These are phyloP conservation scores for Solanum virginianum DNA, from an alignment of 257 asterid genomes.

Conservation along the genomic window DNA sequence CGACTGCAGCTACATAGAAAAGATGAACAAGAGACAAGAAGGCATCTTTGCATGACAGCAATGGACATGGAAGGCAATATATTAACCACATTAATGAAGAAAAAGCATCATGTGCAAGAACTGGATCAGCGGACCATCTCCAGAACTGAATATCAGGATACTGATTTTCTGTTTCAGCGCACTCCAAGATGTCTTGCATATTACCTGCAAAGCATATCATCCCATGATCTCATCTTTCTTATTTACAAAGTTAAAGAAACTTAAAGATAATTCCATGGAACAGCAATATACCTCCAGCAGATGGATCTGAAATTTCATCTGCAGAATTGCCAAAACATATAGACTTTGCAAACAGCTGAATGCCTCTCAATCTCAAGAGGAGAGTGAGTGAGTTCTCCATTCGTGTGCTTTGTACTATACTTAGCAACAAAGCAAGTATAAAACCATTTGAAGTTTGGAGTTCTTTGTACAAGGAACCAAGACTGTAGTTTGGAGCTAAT, in stretches of 20 bases:
- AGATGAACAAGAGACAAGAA: slow-evolving; percentile 66
- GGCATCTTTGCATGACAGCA: slow-evolving; percentile 65
- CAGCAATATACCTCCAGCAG: neutral
- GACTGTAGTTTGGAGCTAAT: slow-evolving; percentile 52
- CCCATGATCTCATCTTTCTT: neutral
- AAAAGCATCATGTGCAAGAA: slow-evolving; percentile 74
- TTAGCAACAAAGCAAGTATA: slow-evolving; percentile 64
- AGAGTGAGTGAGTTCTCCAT: slow-evolving; percentile 32
- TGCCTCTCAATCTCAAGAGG: slow-evolving; percentile 57
- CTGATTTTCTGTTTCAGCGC: slow-evolving; percentile 30
- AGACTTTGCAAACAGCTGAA: slow-evolving; percentile 67
- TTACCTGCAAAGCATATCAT: slow-evolving; percentile 36
- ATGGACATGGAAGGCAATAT: slow-evolving; percentile 86
- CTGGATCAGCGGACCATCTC: slow-evolving; percentile 68
- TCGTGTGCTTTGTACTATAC: slow-evolving; percentile 47
- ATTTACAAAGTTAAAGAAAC: neutral
- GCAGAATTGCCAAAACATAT: slow-evolving; percentile 30
- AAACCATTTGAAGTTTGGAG: slow-evolving; percentile 79
- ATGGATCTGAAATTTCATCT: slow-evolving; percentile 9
- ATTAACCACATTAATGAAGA: slow-evolving; percentile 91
- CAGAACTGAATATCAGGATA: slow-evolving; percentile 75
- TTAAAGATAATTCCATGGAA: neutral
- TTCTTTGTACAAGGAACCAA: slow-evolving; percentile 51
- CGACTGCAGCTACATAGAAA: slow-evolving; percentile 32
- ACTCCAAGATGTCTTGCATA: slow-evolving; percentile 55